phyloP scores from a whole-genome alignment of 805 yeast species.

The Naumovozyma dairenensis region DNA sequence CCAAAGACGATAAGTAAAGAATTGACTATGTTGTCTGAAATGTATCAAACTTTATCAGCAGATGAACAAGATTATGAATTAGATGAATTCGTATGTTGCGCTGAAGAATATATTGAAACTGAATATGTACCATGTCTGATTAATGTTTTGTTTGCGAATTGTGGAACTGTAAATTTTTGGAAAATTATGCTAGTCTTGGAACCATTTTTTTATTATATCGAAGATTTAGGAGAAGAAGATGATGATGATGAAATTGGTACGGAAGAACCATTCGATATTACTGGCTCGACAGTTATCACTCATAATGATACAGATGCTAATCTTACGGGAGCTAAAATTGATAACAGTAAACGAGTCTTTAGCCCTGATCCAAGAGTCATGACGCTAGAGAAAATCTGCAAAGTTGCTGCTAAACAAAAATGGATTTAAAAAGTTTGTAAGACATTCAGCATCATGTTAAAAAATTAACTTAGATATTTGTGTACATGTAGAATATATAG shows the following conservation, averaged over 20 bases:
- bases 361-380: constrained; percentile 30
- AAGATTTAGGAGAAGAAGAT: constrained; percentile 24
- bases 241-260: constrained; percentile 9
- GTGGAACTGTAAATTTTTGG: constrained; percentile 25
- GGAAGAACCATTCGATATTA: constrained; percentile 1
- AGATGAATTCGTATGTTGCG: constrained; percentile 30
- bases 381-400: constrained; percentile 29
- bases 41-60: constrained; percentile 29
- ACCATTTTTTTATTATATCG: constrained; percentile 30
- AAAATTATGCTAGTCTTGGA: constrained; percentile 29
- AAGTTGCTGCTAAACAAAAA: constrained; percentile 30
- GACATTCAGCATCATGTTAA: not conserved
- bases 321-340: constrained; percentile 1
- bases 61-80: constrained; percentile 31
- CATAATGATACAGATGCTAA: not conserved
- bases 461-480: not conserved
- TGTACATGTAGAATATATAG: not conserved
- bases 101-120: constrained; percentile 30
- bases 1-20: constrained; percentile 30
- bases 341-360: constrained; percentile 7
- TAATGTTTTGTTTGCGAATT: constrained; percentile 24
- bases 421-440: constrained; percentile 18
- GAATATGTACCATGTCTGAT: constrained; percentile 28
- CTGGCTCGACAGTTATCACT: not conserved
- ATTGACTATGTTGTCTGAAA: constrained; percentile 27